Evolutionary conservation across 2,329 filamentous ascomycete species (phyloP), one percentile per base, ranked within the genome.

Genomic region (Knoxdaviesia proteae): DNA sequence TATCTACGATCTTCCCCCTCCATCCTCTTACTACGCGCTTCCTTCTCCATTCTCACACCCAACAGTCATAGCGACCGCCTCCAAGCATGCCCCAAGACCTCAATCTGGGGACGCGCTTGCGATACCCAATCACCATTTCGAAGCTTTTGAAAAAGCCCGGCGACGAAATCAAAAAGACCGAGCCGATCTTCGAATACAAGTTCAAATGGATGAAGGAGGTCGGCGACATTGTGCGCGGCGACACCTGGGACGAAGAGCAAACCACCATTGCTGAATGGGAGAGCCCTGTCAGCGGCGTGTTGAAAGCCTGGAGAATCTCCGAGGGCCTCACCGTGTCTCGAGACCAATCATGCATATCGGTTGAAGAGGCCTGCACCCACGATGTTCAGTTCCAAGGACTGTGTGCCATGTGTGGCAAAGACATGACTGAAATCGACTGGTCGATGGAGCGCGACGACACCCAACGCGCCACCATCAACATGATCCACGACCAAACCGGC

Each of bases 111-210:
- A 60, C 67, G 51, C 67, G 73, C 60, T 74, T 94, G 51, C 81
- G 80, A 60, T 98, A 96, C 61, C 90, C 90, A 53, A 87, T 96
- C 61, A 93, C 80, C 51, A 79, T 98, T 60, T 86, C 78, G 52
- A 80, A 84, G 59, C 69, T 96, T 47, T 71, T 88, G 50, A 86
- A 84, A 59, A 64, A 68, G 49, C 71, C 74, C 20, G 80, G 82
- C 58, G 84, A 94, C 52, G 56, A 70, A 47, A 72, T 98, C 54
- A 69, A 74, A 53, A 80, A 80, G 58, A 67, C 84, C 54, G 80
- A 86, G 53, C 70, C 76, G 44, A 69, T 96, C 44, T 77, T 98
- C 56, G 75, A 82, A 57, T 98, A 94, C 68, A 77, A 77, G 47
- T 98, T 87, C 63, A 77, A 77, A 53, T 87, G 79, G 60, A 77